These are phyloP conservation scores for Nigrograna mackinnonii DNA, from an alignment of 2,329 filamentous ascomycete genomes.

Conservation along the genomic window DNA sequence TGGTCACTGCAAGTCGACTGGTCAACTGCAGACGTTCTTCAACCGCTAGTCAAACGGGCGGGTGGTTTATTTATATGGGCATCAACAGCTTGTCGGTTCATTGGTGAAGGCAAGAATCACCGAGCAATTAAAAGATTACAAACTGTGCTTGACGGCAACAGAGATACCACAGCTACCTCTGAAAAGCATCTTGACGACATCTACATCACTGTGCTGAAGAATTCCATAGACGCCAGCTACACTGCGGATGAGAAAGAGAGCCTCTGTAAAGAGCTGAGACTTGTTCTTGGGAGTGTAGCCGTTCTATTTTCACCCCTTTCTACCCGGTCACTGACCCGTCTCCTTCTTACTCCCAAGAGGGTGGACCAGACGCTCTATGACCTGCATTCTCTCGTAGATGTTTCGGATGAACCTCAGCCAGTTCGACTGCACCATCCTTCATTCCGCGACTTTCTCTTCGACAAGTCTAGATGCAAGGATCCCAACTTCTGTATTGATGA, in stretches of 20 bases:
- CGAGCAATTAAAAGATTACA: constrained; percentile 6
- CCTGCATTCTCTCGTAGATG: constrained; percentile 20
- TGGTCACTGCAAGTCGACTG: constrained; percentile 5
- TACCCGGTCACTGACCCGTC: not conserved
- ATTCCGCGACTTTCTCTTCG: constrained; percentile 16
- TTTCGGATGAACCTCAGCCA: constrained; percentile 25
- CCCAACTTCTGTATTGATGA: constrained; percentile 38
- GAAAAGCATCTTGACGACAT: not conserved
- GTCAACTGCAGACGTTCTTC: constrained; percentile 20
- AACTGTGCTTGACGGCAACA: constrained; percentile 6
- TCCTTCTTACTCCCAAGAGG: constrained; percentile 1
- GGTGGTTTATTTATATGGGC: constrained; percentile 41
- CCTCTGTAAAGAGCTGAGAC: not conserved
- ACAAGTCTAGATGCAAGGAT: constrained; percentile 15
- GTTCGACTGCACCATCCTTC: constrained; percentile 26
- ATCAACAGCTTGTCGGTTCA: constrained; percentile 24
- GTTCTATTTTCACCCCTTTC: constrained; percentile 11
- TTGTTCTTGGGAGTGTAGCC: constrained; percentile 1
- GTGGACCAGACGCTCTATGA: constrained; percentile 18
- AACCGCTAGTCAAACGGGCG: constrained; percentile 25
- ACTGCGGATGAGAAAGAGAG: not conserved
- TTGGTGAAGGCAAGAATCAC: constrained; percentile 8
- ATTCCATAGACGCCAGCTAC: not conserved
- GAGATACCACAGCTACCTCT: not conserved
- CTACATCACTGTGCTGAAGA: not conserved